Conservation (phyloP, 208 protist species). For the Crithidia thermophila region DNA sequence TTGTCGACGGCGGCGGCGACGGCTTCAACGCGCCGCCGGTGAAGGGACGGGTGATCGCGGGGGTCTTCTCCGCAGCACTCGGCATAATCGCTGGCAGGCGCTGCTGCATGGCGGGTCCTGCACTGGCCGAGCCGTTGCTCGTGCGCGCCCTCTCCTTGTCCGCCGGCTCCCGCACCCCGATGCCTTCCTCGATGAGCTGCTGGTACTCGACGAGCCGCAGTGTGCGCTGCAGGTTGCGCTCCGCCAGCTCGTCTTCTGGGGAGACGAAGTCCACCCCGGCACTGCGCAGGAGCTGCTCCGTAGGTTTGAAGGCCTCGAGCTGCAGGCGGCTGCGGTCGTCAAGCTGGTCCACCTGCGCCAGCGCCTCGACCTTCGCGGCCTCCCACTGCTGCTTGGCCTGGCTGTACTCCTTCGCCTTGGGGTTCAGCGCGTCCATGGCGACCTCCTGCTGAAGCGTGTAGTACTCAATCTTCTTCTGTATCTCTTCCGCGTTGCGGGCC, state of each 20-base stretch:
- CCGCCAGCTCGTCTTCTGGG: slow-evolving; percentile 64
- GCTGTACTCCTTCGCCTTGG: slow-evolving; percentile 88
- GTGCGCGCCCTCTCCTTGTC: neutral
- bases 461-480: slow-evolving; percentile 83
- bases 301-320: slow-evolving; percentile 71
- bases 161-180: slow-evolving; percentile 11
- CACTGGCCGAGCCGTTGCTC: neutral
- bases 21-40: neutral
- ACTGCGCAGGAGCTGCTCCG: slow-evolving; percentile 63
- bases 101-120: too few species aligned
- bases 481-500: slow-evolving; percentile 71
- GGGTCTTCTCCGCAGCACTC: neutral
- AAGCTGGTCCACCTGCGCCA: slow-evolving; percentile 56
- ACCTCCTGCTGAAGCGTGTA: slow-evolving; percentile 86
- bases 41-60: neutral
- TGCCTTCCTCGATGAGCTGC: slow-evolving; percentile 54
- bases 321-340: slow-evolving; percentile 51
- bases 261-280: slow-evolving; percentile 67
- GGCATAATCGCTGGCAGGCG: slow-evolving; percentile 2
- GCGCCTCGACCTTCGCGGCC: slow-evolving; percentile 58
- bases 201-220: slow-evolving; percentile 86
- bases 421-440: slow-evolving; percentile 87
- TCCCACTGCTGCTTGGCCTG: slow-evolving; percentile 77
- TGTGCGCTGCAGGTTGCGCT: slow-evolving; percentile 62
- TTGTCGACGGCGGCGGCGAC: neutral